These are phyloP conservation scores for Tausonia pullulans DNA, from an alignment of 1,284 basidiomycete species.

Conservation along the genomic window DNA sequence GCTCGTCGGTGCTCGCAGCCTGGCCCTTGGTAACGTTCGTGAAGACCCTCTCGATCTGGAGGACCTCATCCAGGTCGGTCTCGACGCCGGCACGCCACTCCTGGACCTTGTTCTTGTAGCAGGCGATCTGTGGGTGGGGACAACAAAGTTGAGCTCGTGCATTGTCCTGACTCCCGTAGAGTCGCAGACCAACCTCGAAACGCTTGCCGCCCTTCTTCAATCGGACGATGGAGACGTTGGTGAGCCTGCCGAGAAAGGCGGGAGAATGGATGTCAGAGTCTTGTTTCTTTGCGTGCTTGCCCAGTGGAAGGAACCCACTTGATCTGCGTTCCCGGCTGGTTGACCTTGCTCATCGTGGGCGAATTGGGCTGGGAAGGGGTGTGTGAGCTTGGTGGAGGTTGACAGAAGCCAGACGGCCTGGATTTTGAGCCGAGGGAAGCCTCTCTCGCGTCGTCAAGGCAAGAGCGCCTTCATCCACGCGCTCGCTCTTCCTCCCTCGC, in stretches of 20 bases:
- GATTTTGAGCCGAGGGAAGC: no score
- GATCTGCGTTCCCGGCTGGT: constrained; percentile 31
- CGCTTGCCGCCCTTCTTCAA: constrained; percentile 94
- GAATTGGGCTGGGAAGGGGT: not conserved
- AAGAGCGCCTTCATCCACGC: no score
- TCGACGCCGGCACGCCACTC: constrained; percentile 92
- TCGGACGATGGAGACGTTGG: constrained; percentile 91
- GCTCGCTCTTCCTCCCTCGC: no score
- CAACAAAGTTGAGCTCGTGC: not conserved
- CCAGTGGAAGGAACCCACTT: constrained; percentile 22
- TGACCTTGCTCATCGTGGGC: constrained; percentile 6
- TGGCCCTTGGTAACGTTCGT: constrained; percentile 94
- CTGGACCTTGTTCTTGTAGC: constrained; percentile 98
- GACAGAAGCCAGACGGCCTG: not conserved
- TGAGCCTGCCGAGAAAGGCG: constrained; percentile 48
- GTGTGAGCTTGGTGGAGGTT: not conserved
- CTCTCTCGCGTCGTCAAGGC: no score
- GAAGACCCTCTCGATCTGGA: constrained; percentile 95
- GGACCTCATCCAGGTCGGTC: constrained; percentile 86
- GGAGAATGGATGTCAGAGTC: constrained; percentile 15
- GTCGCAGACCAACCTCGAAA: constrained; percentile 59
- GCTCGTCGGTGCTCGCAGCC: constrained; percentile 75
- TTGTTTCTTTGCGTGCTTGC: not conserved
- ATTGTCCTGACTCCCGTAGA: not conserved
- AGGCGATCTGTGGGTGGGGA: constrained; percentile 59